Conservation (phyloP, 345 rosid species). For the Cochlearia excelsa region DNA sequence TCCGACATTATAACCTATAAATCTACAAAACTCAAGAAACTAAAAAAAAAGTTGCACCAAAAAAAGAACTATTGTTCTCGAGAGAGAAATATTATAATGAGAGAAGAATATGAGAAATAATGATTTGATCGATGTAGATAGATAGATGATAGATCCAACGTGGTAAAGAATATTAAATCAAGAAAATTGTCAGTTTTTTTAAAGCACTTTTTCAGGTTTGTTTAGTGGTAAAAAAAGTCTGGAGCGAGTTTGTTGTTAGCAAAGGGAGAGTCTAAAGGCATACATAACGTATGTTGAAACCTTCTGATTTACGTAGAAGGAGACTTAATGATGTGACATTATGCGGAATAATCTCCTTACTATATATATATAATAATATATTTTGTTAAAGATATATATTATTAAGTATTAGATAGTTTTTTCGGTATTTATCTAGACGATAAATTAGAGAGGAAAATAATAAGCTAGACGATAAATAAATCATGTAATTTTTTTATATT, state of each 20-base stretch:
- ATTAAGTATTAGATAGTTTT: too few relatives aligned
- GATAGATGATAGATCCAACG: slow-evolving; percentile 42
- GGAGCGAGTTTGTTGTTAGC: slow-evolving; percentile 28
- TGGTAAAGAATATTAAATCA: slow-evolving; percentile 37
- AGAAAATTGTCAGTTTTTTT: slow-evolving; percentile 39
- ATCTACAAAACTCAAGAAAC: slow-evolving; percentile 10
- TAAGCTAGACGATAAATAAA: too few relatives aligned
- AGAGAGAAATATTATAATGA: background rate
- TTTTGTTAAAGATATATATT: too few relatives aligned
- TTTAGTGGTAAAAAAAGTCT: slow-evolving; percentile 15
- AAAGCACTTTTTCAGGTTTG: slow-evolving; percentile 24
- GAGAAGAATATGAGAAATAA: slow-evolving; percentile 1
- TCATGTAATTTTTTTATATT: too few relatives aligned
- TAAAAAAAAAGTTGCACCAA: background rate
- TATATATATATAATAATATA: too few relatives aligned
- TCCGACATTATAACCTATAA: slow-evolving; percentile 9
- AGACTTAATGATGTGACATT: slow-evolving; percentile 4
- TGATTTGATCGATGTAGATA: slow-evolving; percentile 31
- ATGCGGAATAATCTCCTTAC: slow-evolving; percentile 1
- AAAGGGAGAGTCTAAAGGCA: slow-evolving; percentile 31
- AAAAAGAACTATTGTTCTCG: background rate
- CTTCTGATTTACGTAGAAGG: slow-evolving; percentile 25
- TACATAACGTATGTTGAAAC: slow-evolving; percentile 27
- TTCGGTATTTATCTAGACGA: too few relatives aligned
- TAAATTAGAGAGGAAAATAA: too few relatives aligned